Conservation (phyloP, 192 early-diverging fungal species). For the Umbelopsis isabellina region DNA sequence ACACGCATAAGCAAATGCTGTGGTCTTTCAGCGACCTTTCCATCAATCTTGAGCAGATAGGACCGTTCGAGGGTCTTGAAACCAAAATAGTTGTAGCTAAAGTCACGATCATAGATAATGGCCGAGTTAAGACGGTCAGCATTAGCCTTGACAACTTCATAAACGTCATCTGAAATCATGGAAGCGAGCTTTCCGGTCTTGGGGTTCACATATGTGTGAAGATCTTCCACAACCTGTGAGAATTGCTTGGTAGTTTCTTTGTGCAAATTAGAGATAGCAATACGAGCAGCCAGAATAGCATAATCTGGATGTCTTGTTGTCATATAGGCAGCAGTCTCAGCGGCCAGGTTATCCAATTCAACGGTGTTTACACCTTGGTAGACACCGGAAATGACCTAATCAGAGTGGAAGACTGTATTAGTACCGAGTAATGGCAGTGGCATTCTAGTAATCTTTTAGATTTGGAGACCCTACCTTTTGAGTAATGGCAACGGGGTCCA, state of each 20-base stretch:
- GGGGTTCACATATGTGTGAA: constrained; percentile 88
- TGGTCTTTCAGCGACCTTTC: constrained; percentile 89
- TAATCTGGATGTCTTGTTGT: constrained; percentile 98
- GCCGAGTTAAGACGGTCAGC: constrained; percentile 90
- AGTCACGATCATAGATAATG: constrained; percentile 97
- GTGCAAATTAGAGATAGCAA: constrained; percentile 95
- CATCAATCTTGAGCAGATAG: constrained; percentile 89
- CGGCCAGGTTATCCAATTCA: constrained; percentile 88
- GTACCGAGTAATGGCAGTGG: neutral
- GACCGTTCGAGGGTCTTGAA: constrained; percentile 99
- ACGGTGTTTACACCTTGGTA: constrained; percentile 88
- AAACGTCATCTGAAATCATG: constrained; percentile 86
- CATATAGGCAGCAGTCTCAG: constrained; percentile 89
- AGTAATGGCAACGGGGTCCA: constrained; percentile 92
- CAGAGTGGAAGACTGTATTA: neutral
- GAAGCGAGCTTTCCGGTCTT: constrained; percentile 85
- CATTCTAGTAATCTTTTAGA: neutral
- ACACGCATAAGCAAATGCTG: constrained; percentile 99
- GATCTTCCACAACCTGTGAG: constrained; percentile 82
- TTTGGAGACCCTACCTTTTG: constrained; percentile 77
- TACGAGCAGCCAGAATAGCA: constrained; percentile 95
- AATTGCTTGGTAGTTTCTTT: constrained; percentile 88
- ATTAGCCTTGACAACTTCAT: constrained; percentile 69
- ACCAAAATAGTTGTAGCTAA: constrained; percentile 98
- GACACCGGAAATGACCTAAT: constrained; percentile 80